Base-by-base conservation (phyloP, 2,329 filamentous ascomycete genomes). In the Endocalyx cinctus region DNA sequence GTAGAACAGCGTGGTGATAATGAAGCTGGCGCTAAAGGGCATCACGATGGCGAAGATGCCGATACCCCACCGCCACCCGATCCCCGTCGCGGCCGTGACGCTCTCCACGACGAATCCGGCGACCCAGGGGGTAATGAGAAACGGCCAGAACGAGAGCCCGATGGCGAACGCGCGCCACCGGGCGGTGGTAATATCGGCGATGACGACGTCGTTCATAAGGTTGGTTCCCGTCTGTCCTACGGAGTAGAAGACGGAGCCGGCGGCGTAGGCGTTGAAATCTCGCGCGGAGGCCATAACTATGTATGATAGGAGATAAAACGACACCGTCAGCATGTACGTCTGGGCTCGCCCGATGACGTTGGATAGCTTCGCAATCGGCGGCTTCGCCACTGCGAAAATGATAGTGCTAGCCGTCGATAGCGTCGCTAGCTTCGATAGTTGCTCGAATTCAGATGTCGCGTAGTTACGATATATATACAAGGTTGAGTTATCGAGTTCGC, bases 281-380 rank as follows among this genome's bases (percentile, higher is more conserved):
- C 60, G 62, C 3, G 73, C 70, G 0, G 68, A 67, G 2, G 77
- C 75, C 47, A 73, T 74, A 37, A 77, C 64, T 16, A 77, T 67
- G 47, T 77, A 79, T 1, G 75, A 70, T 8, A 79, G 46, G 1
- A 70, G 60, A 46, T 72, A 79, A 28, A 77, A 61, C 14, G 65
- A 42, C 14, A 81, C 67, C 3, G 70, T 68, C 12, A 79, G 50
- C 12, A 64, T 58, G 46, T 80, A 79, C 3, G 74, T 76, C 50
- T 79, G 71, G n/a, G 75, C 70, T 17, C 77, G 69, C 17, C 75
- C 76, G 33, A 79, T 77, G 6, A 79, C 74, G 45, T 79, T 72
- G 6, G 75, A 73, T 23, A 79, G 59, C 52, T 79, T 79, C 33
- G 73, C 74, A 54, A 79, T 71, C 8, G 73, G 75, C 12, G 76